Base-by-base conservation (phyloP, 495 filamentous ascomycete genomes). In the Cercophora sp. region DNA sequence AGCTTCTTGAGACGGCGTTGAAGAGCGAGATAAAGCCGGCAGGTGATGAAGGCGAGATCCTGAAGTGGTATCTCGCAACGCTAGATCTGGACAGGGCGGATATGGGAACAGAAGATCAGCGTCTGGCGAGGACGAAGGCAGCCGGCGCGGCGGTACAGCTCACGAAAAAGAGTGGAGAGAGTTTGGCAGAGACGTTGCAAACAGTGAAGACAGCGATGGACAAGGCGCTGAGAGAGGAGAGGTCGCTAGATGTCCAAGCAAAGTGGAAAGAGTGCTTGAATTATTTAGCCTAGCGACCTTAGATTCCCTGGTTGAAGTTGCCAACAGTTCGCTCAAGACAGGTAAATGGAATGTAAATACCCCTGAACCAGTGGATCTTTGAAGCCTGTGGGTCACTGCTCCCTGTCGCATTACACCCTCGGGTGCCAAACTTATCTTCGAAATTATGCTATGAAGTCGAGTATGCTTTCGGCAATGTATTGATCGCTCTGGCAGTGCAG, bases 181-280 rank as follows among this genome's bases (percentile, higher is more conserved):
- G 29, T 1, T 36, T 26, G n/a, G 49, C 44, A 5, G 59, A 63
- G 46, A 58, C 20, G 19, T 29, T 11, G 54, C 27, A 16, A 19
- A 15, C 60, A 40, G 51, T 67, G 37, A 60, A 52, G 52, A 27
- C 6, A 5, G 46, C 61, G 39, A 53, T 70, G 35, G 59, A 59
- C 44, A 62, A 52, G 36, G 69, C 69, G 45, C 39, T 62, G 40
- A 53, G 44, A 11, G 61, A 57, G 31, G 73, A 77, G 55, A 63
- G 74, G 45, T 74, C 70, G 6, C 46, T 66, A 34, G 74, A 76
- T 19, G 73, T 77, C 15, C 70, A 71, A 55, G 68, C 52, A 52
- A 60, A 66, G 13, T 68, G 64, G 64, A 64, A 34, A 37, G 59
- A 63, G 35, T 56, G 31, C 8, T 40, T 62, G 45, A 44, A 6